These are phyloP conservation scores for Epichloe elymi DNA, from an alignment of 2,329 filamentous ascomycete genomes.

Conservation along the genomic window DNA sequence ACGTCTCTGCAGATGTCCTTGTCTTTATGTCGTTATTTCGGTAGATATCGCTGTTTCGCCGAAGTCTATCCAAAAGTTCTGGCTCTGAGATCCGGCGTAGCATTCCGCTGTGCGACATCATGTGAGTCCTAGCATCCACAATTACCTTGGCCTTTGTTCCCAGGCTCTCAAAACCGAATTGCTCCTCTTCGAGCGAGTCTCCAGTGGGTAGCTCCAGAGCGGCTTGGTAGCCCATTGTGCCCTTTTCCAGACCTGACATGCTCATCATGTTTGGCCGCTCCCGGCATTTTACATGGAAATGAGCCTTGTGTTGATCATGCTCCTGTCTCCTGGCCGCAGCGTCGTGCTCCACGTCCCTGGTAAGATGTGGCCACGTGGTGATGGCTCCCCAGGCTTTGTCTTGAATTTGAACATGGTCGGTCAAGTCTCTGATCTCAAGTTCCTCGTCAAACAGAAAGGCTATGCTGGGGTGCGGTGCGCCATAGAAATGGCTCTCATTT, in stretches of 20 bases:
- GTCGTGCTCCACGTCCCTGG: constrained; percentile 33
- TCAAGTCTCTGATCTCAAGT: constrained; percentile 47
- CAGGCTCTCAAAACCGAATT: constrained; percentile 44
- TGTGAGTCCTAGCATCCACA: constrained; percentile 43
- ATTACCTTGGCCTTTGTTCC: constrained; percentile 41
- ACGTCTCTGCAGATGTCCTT: constrained; percentile 41
- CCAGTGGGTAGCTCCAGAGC: constrained; percentile 53
- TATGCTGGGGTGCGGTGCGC: constrained; percentile 47
- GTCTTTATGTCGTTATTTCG: constrained; percentile 37
- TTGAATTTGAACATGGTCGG: constrained; percentile 51
- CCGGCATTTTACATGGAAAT: constrained; percentile 45
- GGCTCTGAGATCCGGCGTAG: constrained; percentile 44
- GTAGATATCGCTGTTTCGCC: constrained; percentile 42
- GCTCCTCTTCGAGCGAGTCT: constrained; percentile 50
- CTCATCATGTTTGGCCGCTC: constrained; percentile 60
- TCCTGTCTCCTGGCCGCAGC: constrained; percentile 28
- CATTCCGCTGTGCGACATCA: constrained; percentile 39
- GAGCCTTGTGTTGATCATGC: constrained; percentile 34
- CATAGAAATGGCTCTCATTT: constrained; percentile 44
- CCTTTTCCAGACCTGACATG: constrained; percentile 58
- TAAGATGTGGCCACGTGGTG: constrained; percentile 51
- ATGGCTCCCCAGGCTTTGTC: constrained; percentile 49
- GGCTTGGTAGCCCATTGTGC: constrained; percentile 55
- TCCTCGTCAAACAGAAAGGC: constrained; percentile 56
- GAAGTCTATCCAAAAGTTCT: constrained; percentile 44